Evolutionary conservation across 2,329 filamentous ascomycete species (phyloP), one percentile per base, ranked within the genome.

Genomic region (Stagonosporopsis chrysanthemi): DNA sequence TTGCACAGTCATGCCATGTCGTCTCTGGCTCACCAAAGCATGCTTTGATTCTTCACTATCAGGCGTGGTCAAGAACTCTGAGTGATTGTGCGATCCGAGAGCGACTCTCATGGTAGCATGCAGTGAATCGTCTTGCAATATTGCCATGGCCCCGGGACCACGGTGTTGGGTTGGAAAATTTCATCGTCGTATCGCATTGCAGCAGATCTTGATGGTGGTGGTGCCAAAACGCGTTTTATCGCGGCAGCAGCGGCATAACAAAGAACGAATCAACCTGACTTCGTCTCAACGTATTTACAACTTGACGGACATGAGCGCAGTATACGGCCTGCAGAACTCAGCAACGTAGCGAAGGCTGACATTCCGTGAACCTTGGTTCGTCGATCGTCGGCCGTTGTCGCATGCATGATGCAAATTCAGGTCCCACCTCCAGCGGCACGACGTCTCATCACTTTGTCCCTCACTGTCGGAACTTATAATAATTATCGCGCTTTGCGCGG

Each of bases 401-500:
- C 48, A 52, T 62, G 53, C 64, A 60, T 65, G 53, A 49, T 57
- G 65, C 59, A 59, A 50, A 40, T 41, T 28, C 54, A 52, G 59
- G 63, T 47, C 65, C 65, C 65, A 53, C 64, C 60, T 62, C 58
- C 60, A 66, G 64, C 61, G 62, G 64, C 52, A 55, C 58, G 53
- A 61, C 61, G 61, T 58, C 55, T 56, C 45, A 31, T 51, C 43
- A 43, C 52, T 56, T 51, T 48, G 38, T 56, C 19, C 58, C 57
- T 58, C 33, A n/a, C 40, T 15, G 31, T 48, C 24, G 49, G 49
- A n/a, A 52, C 19, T 19, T 8, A 12, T 44, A 3, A 23, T 17
- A 33, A 33, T 54, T 59, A 53, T 58, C 61, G 72, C 71, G 72
- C 69, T 68, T 60, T 74, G 68, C 72, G 72, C 72, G 71, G 67